These are phyloP conservation scores for Botryotinia globosa DNA, from an alignment of 2,329 filamentous ascomycete genomes.

Conservation along the genomic window DNA sequence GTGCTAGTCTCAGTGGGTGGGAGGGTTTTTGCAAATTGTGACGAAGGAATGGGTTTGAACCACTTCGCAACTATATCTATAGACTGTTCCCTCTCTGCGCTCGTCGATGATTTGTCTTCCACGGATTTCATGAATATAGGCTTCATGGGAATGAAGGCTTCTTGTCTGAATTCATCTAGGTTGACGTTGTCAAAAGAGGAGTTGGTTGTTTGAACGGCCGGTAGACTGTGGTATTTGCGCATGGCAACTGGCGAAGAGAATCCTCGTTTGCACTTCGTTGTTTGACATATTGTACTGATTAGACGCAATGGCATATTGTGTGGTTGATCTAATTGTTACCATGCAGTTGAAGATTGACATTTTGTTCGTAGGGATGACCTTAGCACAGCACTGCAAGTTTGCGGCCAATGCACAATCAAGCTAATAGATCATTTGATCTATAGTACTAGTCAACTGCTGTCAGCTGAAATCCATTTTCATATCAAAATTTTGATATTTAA, in stretches of 20 bases:
- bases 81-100: slow-evolving; percentile 39
- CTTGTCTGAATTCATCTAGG: slow-evolving; percentile 49
- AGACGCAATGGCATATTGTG: slow-evolving; percentile 5
- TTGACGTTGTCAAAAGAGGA: slow-evolving; percentile 28
- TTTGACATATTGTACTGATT: neutral
- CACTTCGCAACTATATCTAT: slow-evolving; percentile 58
- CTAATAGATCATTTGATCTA: neutral
- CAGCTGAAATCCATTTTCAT: too few species aligned
- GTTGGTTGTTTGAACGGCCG: slow-evolving; percentile 22
- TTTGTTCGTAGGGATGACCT: neutral
- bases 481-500: too few species aligned
- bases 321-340: neutral
- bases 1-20: neutral
- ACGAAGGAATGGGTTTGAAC: slow-evolving; percentile 46
- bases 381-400: neutral
- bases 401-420: neutral
- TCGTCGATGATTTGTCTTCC: slow-evolving; percentile 16
- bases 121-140: slow-evolving; percentile 50
- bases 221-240: slow-evolving; percentile 6
- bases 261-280: neutral
- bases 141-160: slow-evolving; percentile 50
- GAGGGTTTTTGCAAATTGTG: neutral
- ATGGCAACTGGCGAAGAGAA: neutral
- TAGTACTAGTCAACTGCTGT: too few species aligned
- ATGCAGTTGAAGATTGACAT: neutral